Base-by-base conservation (phyloP, 2,329 filamentous ascomycete genomes). In the Uncinocarpus reesii region DNA sequence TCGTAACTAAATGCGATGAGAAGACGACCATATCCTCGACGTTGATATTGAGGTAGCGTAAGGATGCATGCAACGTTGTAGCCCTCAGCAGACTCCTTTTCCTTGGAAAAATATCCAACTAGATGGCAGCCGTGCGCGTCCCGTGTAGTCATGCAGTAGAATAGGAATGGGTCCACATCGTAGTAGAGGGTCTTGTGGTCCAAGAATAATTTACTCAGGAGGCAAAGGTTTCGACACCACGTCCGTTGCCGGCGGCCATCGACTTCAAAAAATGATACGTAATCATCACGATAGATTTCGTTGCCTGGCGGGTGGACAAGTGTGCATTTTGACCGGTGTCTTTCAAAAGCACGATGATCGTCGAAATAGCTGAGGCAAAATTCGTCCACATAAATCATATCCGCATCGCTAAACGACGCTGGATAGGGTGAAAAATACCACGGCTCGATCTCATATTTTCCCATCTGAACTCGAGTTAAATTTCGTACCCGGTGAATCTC, bases 401-500 rank as follows among this genome's bases (percentile, higher is more conserved):
- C 92, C 57, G 84, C 84, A 57, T 92, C 84, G 18, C 83, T 83
- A 63, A 94, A 96, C 2, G 81, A 75, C 61, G 93, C 84, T 0
- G 92, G 92, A 60, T 98, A 98, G 0, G 92, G 92, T 4, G 88
- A 95, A 70, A 98, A 98, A 66, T 98, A 98, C 92, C 92, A 98
- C 0, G 92, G 92, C 63, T 94, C 93, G 36, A 98, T 79, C 59
- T 95, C 87, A 62, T 81, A 84, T 57, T 83, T 81, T 37, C 92
- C 93, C 74, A 98, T 96, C 63, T 96, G 90, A 2, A 98, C 83
- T 56, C 84, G 89, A 47, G 86, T 86, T 56, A 98, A 81, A 62
- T 98, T 98, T 60, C 92, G 83, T 48, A 98, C 94, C 46, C 93
- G 84, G 20, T 90, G 90, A 52, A 98, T 88, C 62, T 98, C 93